A percentile compares a stretch with the other conserved stretches of the same genome.
These are phyloP conservation scores for Tulasnella sp. DNA, from an alignment of 768 basidiomycete species.

Conservation along the genomic window DNA sequence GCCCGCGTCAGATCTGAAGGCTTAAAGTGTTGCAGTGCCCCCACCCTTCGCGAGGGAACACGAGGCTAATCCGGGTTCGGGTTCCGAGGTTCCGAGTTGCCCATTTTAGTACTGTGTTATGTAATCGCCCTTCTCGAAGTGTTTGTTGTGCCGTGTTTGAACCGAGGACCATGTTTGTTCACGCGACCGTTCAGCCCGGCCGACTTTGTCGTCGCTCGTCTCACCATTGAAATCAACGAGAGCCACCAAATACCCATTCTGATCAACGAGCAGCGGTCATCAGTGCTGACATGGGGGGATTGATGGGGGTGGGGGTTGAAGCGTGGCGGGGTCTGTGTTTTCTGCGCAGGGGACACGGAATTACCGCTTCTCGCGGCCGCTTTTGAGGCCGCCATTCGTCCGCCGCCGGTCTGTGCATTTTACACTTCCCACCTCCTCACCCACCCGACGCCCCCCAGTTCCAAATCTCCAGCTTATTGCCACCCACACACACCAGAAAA, in stretches of 20 bases:
- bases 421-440: not conserved
- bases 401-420: conserved; percentile 7
- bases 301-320: not conserved
- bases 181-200: no score
- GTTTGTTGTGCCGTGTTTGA: not conserved
- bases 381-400: conserved; percentile 9
- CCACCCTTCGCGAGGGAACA: no score
- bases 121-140: not conserved
- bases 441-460: not conserved
- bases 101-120: not conserved
- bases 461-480: not conserved
- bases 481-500: not conserved
- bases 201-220: not conserved
- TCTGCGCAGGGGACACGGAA: not conserved
- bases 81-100: not conserved
- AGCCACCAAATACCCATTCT: not conserved
- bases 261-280: not conserved
- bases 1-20: not conserved
- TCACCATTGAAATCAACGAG: not conserved
- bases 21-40: not conserved
- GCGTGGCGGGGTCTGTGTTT: conserved; percentile 1
- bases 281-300: not conserved
- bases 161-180: not conserved
- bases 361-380: conserved; percentile 5
- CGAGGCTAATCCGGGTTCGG: not conserved